Evolutionary conservation across 257 asterid species (phyloP).

Genomic region (Apocynum venetum): DNA sequence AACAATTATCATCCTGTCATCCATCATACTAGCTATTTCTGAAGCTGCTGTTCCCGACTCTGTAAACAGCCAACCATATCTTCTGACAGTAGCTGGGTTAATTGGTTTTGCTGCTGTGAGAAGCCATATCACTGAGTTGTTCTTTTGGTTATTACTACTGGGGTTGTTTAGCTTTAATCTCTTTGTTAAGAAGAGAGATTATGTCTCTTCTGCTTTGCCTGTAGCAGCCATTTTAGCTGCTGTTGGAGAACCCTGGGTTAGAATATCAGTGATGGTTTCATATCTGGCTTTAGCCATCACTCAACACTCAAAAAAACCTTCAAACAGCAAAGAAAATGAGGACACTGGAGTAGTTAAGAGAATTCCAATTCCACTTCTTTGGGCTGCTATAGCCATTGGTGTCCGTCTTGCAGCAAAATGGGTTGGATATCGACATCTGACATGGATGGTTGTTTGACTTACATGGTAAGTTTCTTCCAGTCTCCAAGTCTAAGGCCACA

Average conservation of each 20-base stretch:
- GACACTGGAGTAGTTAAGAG: constrained; percentile 25
- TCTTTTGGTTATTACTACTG: constrained; percentile 70
- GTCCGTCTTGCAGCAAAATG: constrained; percentile 73
- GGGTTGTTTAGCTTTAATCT: constrained; percentile 60
- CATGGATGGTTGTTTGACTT: constrained; percentile 87
- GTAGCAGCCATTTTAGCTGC: constrained; percentile 72
- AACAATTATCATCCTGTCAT: constrained; percentile 60
- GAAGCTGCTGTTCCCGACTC: constrained; percentile 80
- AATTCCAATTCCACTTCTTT: constrained; percentile 68
- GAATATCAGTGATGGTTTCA: constrained; percentile 47
- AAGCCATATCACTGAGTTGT: constrained; percentile 63
- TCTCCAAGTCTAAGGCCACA: background rate
- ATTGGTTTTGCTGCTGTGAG: constrained; percentile 75
- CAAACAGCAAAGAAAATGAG: constrained; percentile 26
- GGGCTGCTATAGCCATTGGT: constrained; percentile 79
- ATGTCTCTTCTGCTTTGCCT: constrained; percentile 74
- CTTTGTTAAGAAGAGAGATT: constrained; percentile 66
- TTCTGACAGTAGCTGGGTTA: constrained; percentile 69
- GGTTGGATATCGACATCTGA: constrained; percentile 90
- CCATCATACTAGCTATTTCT: constrained; percentile 56
- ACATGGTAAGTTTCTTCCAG: background rate
- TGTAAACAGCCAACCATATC: constrained; percentile 64
- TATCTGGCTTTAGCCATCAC: constrained; percentile 60
- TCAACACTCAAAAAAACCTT: constrained; percentile 32
- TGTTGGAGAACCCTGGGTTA: constrained; percentile 93